Percentiles rank a stretch among this genome's conserved stretches.
These are phyloP conservation scores for Phytopythium oedochilum DNA, from an alignment of 352 stramenopile genomes.

Conservation along the genomic window DNA sequence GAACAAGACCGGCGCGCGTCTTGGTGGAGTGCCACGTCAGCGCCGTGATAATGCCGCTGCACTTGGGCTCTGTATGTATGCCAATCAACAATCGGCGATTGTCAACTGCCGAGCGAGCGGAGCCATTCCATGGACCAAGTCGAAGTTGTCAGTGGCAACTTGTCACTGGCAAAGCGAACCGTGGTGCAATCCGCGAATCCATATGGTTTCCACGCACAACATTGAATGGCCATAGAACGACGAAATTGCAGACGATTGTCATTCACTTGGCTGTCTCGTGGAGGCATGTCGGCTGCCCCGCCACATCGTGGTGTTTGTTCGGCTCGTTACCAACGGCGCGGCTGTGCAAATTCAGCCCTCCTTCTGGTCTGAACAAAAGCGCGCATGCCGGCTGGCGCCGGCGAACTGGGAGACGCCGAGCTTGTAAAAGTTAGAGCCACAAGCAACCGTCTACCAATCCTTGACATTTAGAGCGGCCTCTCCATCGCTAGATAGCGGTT, in stretches of 20 bases:
- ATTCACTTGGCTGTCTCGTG: neutral
- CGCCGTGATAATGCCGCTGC: neutral
- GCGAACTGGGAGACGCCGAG: neutral
- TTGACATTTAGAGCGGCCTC: too few species aligned
- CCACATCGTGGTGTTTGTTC: neutral
- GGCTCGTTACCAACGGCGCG: neutral
- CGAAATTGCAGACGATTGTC: neutral
- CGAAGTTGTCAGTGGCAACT: neutral
- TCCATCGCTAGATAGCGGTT: too few species aligned
- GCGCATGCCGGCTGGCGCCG: neutral
- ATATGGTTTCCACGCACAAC: neutral
- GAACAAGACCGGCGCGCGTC: neutral
- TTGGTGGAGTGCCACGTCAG: neutral
- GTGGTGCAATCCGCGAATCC: neutral
- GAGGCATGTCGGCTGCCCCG: neutral
- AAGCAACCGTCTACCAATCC: too few species aligned
- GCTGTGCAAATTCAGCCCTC: neutral
- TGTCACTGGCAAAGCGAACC: too few species aligned
- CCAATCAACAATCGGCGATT: neutral
- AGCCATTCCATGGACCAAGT: neutral
- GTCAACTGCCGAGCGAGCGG: neutral
- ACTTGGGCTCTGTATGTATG: neutral
- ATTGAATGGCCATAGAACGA: neutral
- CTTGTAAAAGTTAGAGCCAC: too few species aligned
- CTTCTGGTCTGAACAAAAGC: neutral